phyloP scores from a whole-genome alignment of 106 monocot species.

The Dendrobium officinale region DNA sequence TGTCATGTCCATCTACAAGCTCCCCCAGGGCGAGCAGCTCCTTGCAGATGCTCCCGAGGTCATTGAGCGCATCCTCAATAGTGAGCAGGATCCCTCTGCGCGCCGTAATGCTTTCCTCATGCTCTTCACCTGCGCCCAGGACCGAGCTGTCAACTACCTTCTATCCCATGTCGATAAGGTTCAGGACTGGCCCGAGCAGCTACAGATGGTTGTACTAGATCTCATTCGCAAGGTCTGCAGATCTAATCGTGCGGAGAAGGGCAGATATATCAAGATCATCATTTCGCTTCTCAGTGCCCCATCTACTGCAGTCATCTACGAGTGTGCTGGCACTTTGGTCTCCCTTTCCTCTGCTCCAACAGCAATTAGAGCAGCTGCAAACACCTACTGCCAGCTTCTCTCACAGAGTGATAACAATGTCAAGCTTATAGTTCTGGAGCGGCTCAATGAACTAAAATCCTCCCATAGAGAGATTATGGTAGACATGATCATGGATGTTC shows the following conservation, averaged over 20 bases:
- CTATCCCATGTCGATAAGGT: slow-evolving; percentile 59
- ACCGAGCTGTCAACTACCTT: slow-evolving; percentile 65
- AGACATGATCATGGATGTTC: slow-evolving; percentile 79
- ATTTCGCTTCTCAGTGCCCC: slow-evolving; percentile 49
- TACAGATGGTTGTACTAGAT: slow-evolving; percentile 92
- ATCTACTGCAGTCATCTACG: slow-evolving; percentile 68
- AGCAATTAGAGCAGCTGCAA: slow-evolving; percentile 75
- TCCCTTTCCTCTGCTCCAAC: slow-evolving; percentile 88
- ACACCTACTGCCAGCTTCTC: slow-evolving; percentile 81
- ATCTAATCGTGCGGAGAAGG: slow-evolving; percentile 62
- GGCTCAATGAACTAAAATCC: slow-evolving; percentile 61
- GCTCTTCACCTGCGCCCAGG: slow-evolving; percentile 80
- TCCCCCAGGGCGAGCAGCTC: slow-evolving; percentile 65
- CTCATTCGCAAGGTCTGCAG: slow-evolving; percentile 89
- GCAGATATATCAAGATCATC: slow-evolving; percentile 74
- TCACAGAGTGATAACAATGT: slow-evolving; percentile 96
- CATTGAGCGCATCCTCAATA: slow-evolving; percentile 48
- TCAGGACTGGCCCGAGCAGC: slow-evolving; percentile 62
- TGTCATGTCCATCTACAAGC: slow-evolving; percentile 38
- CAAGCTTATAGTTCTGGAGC: slow-evolving; percentile 74
- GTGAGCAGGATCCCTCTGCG: slow-evolving; percentile 72
- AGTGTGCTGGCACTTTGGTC: slow-evolving; percentile 76
- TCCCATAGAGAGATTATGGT: slow-evolving; percentile 76
- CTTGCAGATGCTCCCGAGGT: slow-evolving; percentile 65
- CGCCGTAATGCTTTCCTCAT: slow-evolving; percentile 85